A percentile compares a stretch with the other conserved stretches of the same genome.
These are phyloP conservation scores for Pleurotus tuber-regium DNA, from an alignment of 768 basidiomycete genomes.

Conservation along the genomic window DNA sequence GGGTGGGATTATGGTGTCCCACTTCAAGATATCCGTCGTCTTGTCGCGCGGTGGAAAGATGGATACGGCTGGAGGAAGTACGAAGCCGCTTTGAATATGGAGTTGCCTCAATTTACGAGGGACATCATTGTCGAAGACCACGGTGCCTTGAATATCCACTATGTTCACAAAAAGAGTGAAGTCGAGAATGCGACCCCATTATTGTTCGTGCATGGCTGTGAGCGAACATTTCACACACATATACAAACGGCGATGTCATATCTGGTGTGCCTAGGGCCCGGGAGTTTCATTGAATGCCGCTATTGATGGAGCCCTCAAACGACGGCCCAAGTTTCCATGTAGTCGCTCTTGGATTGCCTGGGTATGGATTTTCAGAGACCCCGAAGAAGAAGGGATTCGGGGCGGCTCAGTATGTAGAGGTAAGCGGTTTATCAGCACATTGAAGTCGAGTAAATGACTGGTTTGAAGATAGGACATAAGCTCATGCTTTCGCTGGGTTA, in stretches of 20 bases:
- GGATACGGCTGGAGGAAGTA: constrained; percentile 56
- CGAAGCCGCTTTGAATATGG: constrained; percentile 47
- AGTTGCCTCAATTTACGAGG: constrained; percentile 53
- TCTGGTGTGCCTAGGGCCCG: constrained; percentile 48
- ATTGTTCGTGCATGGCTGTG: constrained; percentile 63
- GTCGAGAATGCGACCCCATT: constrained; percentile 49
- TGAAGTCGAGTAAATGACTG: neutral
- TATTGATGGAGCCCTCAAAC: constrained; percentile 39
- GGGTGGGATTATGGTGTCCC: constrained; percentile 55
- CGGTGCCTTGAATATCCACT: constrained; percentile 48
- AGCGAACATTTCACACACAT: constrained; percentile 10
- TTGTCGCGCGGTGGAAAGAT: constrained; percentile 47
- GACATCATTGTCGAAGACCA: constrained; percentile 47
- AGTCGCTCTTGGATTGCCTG: constrained; percentile 57
- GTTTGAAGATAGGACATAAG: constrained; percentile 40
- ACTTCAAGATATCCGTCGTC: constrained; percentile 44
- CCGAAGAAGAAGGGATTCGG: constrained; percentile 51
- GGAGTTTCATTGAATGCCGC: constrained; percentile 56
- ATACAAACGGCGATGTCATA: too few species aligned
- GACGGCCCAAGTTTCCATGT: constrained; percentile 60
- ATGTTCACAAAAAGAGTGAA: constrained; percentile 51
- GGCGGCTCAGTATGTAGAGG: constrained; percentile 44
- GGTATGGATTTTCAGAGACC: constrained; percentile 60
- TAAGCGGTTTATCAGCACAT: constrained; percentile 20
- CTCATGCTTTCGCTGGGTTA: constrained; percentile 49